Conservation (phyloP, 2,329 filamentous ascomycete genomes). For the Fusarium sp. region DNA sequence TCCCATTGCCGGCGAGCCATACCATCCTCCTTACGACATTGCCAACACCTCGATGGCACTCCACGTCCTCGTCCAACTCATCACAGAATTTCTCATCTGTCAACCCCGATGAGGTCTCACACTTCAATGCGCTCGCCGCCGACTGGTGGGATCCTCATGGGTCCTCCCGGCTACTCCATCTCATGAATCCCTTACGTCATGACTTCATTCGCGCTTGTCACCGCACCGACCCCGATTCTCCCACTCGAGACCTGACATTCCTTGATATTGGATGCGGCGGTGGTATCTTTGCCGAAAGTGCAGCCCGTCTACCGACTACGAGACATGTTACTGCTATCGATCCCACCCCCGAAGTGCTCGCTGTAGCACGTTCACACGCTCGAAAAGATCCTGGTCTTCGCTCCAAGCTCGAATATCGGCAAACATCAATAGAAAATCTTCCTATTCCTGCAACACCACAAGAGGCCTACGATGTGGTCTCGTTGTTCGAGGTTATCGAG, state of each 20-base stretch:
- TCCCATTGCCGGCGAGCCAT: conserved; percentile 7
- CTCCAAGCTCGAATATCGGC: conserved; percentile 73
- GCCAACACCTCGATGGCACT: conserved; percentile 27
- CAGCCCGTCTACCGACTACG: conserved; percentile 72
- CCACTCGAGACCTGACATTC: conserved; percentile 64
- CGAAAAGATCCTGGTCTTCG: conserved; percentile 74
- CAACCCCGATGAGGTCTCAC: conserved; percentile 86
- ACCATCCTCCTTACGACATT: background rate
- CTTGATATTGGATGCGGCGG: conserved; percentile 96
- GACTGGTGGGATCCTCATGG: conserved; percentile 98
- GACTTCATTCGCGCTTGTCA: conserved; percentile 85
- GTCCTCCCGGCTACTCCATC: conserved; percentile 87
- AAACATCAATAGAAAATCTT: conserved; percentile 79
- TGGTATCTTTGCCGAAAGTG: conserved; percentile 93
- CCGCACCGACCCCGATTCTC: conserved; percentile 54
- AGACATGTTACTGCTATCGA: conserved; percentile 77
- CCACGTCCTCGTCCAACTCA: conserved; percentile 27
- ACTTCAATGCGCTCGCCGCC: conserved; percentile 92
- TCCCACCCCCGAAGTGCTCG: conserved; percentile 76
- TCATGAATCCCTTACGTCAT: conserved; percentile 97
- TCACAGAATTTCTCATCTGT: conserved; percentile 69
- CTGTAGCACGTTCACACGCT: conserved; percentile 79
- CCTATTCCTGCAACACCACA: conserved; percentile 48
- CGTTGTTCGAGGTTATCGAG: conserved; percentile 93
- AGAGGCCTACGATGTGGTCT: conserved; percentile 78